phyloP scores from a whole-genome alignment of 2,329 filamentous ascomycete species.

The Xylariaceae sp. region DNA sequence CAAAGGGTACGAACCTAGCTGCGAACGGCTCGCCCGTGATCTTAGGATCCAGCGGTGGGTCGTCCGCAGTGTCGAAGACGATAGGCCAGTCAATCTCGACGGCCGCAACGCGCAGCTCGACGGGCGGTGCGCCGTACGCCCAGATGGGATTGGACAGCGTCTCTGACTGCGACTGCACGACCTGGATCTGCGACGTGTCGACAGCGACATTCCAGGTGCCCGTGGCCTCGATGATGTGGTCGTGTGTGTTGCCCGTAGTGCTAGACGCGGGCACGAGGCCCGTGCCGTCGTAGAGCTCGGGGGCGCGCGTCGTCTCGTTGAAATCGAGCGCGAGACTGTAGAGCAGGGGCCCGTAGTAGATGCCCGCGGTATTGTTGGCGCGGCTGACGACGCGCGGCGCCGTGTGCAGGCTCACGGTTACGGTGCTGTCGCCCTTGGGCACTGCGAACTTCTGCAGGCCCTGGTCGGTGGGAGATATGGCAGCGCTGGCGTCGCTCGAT shows the following conservation, averaged over 20 bases:
- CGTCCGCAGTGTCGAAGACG: constrained; percentile 20
- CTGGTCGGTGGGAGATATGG: constrained; percentile 14
- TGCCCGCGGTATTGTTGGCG: constrained; percentile 26
- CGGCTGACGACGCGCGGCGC: constrained; percentile 23
- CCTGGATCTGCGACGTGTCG: constrained; percentile 26
- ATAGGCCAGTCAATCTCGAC: constrained; percentile 29
- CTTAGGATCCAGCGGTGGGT: constrained; percentile 17
- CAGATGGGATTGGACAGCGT: constrained; percentile 24
- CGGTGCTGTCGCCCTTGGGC: constrained; percentile 13
- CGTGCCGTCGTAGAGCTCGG: constrained; percentile 13
- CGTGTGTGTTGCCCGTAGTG: constrained; percentile 22
- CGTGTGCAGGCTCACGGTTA: constrained; percentile 16
- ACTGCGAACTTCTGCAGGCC: constrained; percentile 23
- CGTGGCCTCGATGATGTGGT: constrained; percentile 24
- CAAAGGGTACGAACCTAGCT: constrained; percentile 28
- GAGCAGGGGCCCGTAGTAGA: constrained; percentile 28
- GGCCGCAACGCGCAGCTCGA: constrained; percentile 28
- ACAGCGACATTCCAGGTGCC: constrained; percentile 29
- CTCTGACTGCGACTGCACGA: constrained; percentile 7
- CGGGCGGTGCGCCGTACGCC: constrained; percentile 24
- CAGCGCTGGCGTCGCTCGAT: constrained; percentile 6
- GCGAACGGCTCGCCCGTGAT: constrained; percentile 20
- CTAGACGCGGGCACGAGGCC: constrained; percentile 11
- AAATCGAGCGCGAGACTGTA: constrained; percentile 27
- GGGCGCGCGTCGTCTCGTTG: constrained; percentile 14